Conservation (phyloP, 305 asterid species). For the Fraxinus velutina region DNA sequence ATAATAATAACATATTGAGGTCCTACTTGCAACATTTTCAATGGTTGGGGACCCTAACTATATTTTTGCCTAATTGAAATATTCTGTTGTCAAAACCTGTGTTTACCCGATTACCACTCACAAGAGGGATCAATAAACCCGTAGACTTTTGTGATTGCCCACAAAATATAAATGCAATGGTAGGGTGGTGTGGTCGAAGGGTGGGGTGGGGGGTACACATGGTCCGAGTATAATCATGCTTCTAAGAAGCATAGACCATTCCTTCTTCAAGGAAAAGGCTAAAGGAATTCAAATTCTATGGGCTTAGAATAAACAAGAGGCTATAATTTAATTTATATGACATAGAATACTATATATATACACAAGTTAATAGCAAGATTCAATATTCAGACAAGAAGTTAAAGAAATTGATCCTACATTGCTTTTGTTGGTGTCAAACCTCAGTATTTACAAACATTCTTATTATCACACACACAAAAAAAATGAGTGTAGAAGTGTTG, state of each 20-base stretch:
- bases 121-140: background rate
- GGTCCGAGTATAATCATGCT: background rate
- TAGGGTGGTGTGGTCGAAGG: background rate
- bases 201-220: background rate
- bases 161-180: background rate
- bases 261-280: background rate
- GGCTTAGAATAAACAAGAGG: background rate
- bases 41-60: background rate
- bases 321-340: background rate
- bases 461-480: background rate
- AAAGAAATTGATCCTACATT: background rate
- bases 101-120: background rate
- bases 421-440: background rate
- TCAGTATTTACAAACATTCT: background rate
- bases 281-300: background rate
- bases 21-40: background rate
- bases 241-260: background rate
- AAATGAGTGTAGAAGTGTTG: background rate
- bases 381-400: background rate
- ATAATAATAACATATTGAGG: background rate
- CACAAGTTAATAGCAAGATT: background rate
- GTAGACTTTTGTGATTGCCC: background rate
- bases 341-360: background rate
- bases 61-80: background rate
- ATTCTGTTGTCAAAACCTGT: background rate